A percentile compares a stretch with the other conserved stretches of the same genome.
Conservation (phyloP, 495 filamentous ascomycete species). For the Neurospora sp. region DNA sequence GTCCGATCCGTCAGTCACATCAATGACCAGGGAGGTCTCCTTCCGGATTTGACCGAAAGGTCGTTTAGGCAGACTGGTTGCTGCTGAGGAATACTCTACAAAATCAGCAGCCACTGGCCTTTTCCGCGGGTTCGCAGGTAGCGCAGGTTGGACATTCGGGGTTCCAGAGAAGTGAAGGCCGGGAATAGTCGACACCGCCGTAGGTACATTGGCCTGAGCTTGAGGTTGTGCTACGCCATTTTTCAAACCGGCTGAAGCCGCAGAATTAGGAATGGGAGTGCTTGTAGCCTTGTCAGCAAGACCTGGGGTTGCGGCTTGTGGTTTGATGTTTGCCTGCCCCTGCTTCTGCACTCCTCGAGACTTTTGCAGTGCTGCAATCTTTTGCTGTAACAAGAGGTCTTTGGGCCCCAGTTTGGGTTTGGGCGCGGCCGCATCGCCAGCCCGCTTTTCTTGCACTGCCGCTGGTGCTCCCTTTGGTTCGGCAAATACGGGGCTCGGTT, state of each 20-base stretch:
- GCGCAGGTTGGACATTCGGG: neutral
- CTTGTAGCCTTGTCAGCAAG: neutral
- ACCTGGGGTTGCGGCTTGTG: neutral
- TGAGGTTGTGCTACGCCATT: neutral
- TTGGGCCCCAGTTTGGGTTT: conserved; percentile 31
- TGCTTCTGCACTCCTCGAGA: conserved; percentile 18
- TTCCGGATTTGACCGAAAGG: conserved; percentile 47
- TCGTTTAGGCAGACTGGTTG: conserved; percentile 44
- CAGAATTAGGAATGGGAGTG: neutral
- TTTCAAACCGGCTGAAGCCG: neutral
- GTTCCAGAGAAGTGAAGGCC: conserved; percentile 5
- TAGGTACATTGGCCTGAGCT: neutral
- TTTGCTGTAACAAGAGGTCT: conserved; percentile 35
- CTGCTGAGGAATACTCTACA: conserved; percentile 41
- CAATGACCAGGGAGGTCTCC: conserved; percentile 53
- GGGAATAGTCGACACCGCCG: conserved; percentile 3
- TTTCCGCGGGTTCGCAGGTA: conserved; percentile 41
- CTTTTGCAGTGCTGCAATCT: conserved; percentile 38
- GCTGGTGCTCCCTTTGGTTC: conserved; percentile 6
- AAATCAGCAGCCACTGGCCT: conserved; percentile 84
- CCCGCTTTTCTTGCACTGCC: conserved; percentile 1
- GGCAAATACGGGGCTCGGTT: neutral
- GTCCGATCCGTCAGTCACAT: conserved; percentile 53
- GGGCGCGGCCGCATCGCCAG: conserved; percentile 4
- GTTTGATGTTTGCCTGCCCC: conserved; percentile 4